These are phyloP conservation scores for Barnettozyma sucrosica DNA, from an alignment of 805 yeast genomes.

Conservation along the genomic window DNA sequence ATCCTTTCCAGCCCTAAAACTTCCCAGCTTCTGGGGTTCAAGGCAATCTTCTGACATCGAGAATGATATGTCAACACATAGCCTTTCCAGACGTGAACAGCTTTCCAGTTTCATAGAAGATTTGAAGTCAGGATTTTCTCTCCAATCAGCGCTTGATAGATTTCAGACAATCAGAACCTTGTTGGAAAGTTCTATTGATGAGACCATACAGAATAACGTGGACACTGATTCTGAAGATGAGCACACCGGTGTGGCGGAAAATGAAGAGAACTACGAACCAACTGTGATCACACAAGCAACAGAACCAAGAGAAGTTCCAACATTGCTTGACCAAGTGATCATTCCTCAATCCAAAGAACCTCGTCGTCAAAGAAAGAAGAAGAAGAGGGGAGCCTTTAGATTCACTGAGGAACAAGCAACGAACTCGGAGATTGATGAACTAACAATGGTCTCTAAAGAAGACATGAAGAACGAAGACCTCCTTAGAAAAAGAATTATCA, in stretches of 20 bases:
- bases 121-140: constrained; percentile 39
- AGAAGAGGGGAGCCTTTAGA: neutral
- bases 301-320: constrained; percentile 41
- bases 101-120: constrained; percentile 30
- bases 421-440: constrained; percentile 13
- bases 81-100: constrained; percentile 26
- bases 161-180: constrained; percentile 35
- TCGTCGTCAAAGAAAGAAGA: constrained; percentile 9
- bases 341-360: constrained; percentile 39
- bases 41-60: neutral
- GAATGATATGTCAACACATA: neutral
- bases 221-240: constrained; percentile 36
- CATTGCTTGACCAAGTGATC: constrained; percentile 43
- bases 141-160: constrained; percentile 46
- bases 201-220: constrained; percentile 27
- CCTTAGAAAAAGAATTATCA: constrained; percentile 46
- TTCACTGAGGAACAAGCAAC: constrained; percentile 2
- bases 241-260: constrained; percentile 19
- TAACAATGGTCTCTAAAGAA: constrained; percentile 14
- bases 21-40: constrained; percentile 21
- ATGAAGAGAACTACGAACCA: constrained; percentile 40
- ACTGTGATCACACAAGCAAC: constrained; percentile 46
- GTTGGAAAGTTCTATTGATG: constrained; percentile 26
- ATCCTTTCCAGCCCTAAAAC: constrained; percentile 19
- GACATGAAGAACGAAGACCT: constrained; percentile 25